Base-by-base conservation (phyloP, 2,329 filamentous ascomycete genomes). In the Emericellopsis atlantica region DNA sequence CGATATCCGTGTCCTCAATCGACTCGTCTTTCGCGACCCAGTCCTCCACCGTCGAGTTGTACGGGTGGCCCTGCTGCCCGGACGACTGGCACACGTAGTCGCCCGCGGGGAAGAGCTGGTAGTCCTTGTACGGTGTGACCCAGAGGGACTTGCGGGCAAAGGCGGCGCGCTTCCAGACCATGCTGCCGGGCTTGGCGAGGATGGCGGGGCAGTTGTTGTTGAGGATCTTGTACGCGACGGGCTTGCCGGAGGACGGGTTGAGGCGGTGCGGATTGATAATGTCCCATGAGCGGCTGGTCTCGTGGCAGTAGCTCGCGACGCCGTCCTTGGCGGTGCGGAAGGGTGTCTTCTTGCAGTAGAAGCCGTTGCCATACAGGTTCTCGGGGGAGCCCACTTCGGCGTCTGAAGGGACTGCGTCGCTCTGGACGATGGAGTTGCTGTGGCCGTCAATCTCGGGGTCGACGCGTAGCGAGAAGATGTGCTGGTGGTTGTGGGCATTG, bases 311-410 rank as follows among this genome's bases (percentile, higher is more conserved):
- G 32, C 45, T 37, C 16, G 46, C 47, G 8, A 48, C 49, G 12
- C 43, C 51, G 37, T 54, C 44, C 16, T 40, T 44, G 23, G 52
- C 43, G 9, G 48, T 54, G 2, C 43, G 44, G 11, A 55, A 47
- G 14, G 46, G 43, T 22, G 53, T 55, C 49, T 51, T 53, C 37
- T 48, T 50, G 45, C 46, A 51, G 44, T 53, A 85, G 58, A 86
- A 87, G 6, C 79, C 82, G 52, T 87, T 87, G 45, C 83, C 82
- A 55, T 84, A 81, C 42, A 70, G 75, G 59, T 88, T 87, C 56
- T 84, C 79, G 32, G 32, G 60, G 38, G 74, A 80, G 10, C 82
- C 81, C 0, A 82, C 71, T 34, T 76, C 72, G 31, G 31, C 31
- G 31, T 32, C 31, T 4, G 76, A 77, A 9, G 62, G 67, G 1